These are phyloP conservation scores for Penicillium sp. DNA, from an alignment of 2,329 filamentous ascomycete genomes.

Conservation along the genomic window DNA sequence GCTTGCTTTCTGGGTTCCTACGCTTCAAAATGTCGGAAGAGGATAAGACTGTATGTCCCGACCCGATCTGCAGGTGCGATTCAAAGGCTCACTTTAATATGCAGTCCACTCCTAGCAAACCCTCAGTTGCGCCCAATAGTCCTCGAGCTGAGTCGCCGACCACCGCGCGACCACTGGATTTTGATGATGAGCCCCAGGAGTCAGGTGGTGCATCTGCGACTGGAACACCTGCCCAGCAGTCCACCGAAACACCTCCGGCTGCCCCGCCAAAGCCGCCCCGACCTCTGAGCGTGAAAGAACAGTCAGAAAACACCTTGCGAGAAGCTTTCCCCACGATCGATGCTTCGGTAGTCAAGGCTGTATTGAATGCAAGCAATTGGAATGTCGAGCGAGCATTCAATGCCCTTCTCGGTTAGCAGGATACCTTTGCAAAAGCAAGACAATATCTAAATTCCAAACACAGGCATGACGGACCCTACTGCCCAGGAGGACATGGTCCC, in stretches of 20 bases:
- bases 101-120: conserved; percentile 39
- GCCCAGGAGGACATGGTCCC: conserved; percentile 61
- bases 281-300: conserved; percentile 74
- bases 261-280: conserved; percentile 80
- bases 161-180: conserved; percentile 56
- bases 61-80: conserved; percentile 10
- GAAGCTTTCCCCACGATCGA: conserved; percentile 93
- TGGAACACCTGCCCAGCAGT: conserved; percentile 28
- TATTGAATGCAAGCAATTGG: conserved; percentile 80
- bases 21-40: conserved; percentile 35
- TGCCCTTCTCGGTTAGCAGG: conserved; percentile 71
- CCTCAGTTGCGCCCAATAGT: conserved; percentile 28
- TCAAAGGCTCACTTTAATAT: conserved; percentile 23
- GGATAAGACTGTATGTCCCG: conserved; percentile 34
- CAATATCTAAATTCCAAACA: conserved; percentile 10
- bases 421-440: conserved; percentile 1
- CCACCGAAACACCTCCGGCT: conserved; percentile 50
- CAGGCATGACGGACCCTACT: conserved; percentile 77
- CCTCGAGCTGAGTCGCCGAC: conserved; percentile 52
- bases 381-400: conserved; percentile 93
- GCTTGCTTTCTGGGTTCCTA: neutral
- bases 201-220: conserved; percentile 32
- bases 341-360: conserved; percentile 74
- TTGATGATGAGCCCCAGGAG: conserved; percentile 56
- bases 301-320: conserved; percentile 82